These are phyloP conservation scores for Fusarium concolor DNA, from an alignment of 2,329 filamentous ascomycete species.

Conservation along the genomic window DNA sequence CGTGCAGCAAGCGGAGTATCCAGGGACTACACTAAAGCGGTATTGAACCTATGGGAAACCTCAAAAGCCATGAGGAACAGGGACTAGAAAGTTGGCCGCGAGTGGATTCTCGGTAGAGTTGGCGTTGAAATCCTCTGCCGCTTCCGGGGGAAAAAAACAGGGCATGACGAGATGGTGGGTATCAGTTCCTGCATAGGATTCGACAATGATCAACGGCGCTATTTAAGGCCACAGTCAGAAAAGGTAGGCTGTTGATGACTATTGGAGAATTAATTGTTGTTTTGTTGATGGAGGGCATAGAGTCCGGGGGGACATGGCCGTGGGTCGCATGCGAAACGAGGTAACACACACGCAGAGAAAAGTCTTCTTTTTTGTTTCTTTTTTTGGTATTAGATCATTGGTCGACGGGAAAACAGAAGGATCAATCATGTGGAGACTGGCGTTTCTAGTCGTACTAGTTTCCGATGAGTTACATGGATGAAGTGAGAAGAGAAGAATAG, in stretches of 20 bases:
- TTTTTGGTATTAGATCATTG: conserved; percentile 31
- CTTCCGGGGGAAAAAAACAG: conserved; percentile 34
- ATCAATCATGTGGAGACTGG: conserved; percentile 29
- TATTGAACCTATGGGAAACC: conserved; percentile 23
- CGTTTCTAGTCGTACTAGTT: conserved; percentile 12
- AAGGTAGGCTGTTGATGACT: conserved; percentile 5
- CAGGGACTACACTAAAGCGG: conserved; percentile 11
- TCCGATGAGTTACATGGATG: conserved; percentile 25
- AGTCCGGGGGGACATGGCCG: conserved; percentile 23
- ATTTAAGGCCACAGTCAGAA: conserved; percentile 14
- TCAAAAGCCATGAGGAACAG: conserved; percentile 10
- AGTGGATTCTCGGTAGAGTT: conserved; percentile 28
- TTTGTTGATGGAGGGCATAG: conserved; percentile 23
- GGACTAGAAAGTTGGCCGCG: conserved; percentile 27
- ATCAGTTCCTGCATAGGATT: conserved; percentile 10
- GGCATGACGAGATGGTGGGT: conserved; percentile 18
- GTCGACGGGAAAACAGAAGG: conserved; percentile 21
- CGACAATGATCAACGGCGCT: background rate
- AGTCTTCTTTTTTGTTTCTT: conserved; percentile 25
- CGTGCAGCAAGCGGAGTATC: conserved; percentile 5
- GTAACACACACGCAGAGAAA: conserved; percentile 16
- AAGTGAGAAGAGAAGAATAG: background rate
- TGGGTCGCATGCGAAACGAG: conserved; percentile 17
- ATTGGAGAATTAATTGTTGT: conserved; percentile 13
- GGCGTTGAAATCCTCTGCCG: conserved; percentile 36